Conservation (phyloP, 805 yeast species). For the Saccharomyces mikatae region DNA sequence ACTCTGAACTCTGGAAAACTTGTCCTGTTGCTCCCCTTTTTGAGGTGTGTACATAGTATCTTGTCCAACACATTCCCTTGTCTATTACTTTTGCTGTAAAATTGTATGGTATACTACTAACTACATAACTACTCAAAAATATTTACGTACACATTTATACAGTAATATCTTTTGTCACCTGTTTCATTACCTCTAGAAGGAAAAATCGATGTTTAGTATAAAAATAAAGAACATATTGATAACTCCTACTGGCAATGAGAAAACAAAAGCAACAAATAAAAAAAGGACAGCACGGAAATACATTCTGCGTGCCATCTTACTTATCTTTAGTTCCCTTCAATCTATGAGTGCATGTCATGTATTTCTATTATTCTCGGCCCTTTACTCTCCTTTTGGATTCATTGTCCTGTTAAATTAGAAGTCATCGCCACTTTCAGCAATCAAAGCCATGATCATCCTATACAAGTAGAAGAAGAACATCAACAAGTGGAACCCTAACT, state of each 20-base stretch:
- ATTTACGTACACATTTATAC: not conserved
- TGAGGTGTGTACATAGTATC: not conserved
- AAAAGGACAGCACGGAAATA: not conserved
- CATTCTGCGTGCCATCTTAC: not conserved
- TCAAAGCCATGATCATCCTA: conserved; percentile 90
- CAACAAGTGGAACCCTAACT: conserved; percentile 80
- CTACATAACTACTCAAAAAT: not conserved
- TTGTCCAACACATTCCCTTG: not conserved
- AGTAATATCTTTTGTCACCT: not conserved
- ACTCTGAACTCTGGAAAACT: too few relatives aligned
- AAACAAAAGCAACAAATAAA: not conserved
- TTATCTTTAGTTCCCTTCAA: not conserved
- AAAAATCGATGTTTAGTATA: not conserved
- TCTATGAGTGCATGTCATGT: not conserved
- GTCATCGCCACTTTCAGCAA: conserved; percentile 41
- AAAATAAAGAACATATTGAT: not conserved
- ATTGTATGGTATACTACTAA: not conserved
- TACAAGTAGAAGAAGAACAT: conserved; percentile 91
- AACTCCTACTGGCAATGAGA: not conserved
- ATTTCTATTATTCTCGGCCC: not conserved
- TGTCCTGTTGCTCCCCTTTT: not conserved
- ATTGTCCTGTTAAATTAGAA: conserved; percentile 1
- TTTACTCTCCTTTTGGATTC: not conserved
- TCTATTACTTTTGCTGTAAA: not conserved
- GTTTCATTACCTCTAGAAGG: not conserved